Evolutionary conservation across 176 grass and related monocot genomes (phyloP), one percentile per base, ranked within the genome.

Genomic region (Luzula sylvatica): DNA sequence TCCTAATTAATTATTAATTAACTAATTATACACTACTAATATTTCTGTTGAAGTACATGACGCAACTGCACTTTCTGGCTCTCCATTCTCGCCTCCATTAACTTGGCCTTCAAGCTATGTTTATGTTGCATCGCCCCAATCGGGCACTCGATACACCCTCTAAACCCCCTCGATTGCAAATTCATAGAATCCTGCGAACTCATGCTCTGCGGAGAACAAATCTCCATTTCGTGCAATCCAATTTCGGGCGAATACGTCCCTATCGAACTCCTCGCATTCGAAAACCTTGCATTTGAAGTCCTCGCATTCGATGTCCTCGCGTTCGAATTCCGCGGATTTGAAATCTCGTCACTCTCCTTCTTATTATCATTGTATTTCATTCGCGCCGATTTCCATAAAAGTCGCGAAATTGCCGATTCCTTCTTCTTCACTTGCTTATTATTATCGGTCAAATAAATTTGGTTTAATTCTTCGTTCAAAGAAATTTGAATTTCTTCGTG

Each of bases 41-140:
- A 76, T 68, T 96, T 96, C 69, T 96, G 92, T 59, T 82, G 75
- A 23, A 96, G 85, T 20, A 96, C 81, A 20, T 96, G 92, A 14
- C 85, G 84, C 35, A 96, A 61, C 86, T 96, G 92, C 12, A 96
- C 53, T 64, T 90, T 96, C 61, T 86, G 83, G 68, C 39, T 86
- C 60, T 90, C 92, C 85, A 82, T 90, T 50, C 92, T 83, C 15
- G 85, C 92, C 56, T 98, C 85, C 67, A 90, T 73, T 16, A 98
- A 72, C 50, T 98, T 89, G 1, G 82, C 65, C 56, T 98, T 90
- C 72, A 98, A 66, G 65, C 85, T 98, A 32, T 98, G 78, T 61
- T 90, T 98, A 63, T 98, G 85, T 25, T 68, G 69, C 28, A 66
- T 68, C n/a, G n/a, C n/a, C 69, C 71, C 16, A 22, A 42, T 50